Evolutionary conservation across 768 basidiomycete species (phyloP).

Genomic region (Mycena rosella): DNA sequence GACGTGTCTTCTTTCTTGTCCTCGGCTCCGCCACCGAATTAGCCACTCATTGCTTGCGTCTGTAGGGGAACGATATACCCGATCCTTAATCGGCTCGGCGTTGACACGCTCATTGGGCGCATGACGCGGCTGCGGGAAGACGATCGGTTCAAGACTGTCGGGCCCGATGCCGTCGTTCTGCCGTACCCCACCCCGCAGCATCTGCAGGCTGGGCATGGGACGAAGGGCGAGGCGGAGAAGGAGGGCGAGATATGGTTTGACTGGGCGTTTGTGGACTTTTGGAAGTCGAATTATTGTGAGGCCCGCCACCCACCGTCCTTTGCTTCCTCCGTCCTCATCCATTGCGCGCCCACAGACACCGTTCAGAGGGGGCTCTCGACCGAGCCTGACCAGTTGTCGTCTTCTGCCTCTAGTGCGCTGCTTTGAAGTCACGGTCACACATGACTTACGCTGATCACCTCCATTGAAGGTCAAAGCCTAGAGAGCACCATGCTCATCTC

Average conservation of each 20-base stretch:
- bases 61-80: constrained; percentile 86
- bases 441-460: neutral
- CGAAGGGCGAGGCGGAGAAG: constrained; percentile 58
- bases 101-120: constrained; percentile 89
- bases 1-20: neutral
- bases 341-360: constrained; percentile 66
- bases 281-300: constrained; percentile 98
- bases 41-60: constrained; percentile 15
- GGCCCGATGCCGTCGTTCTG: constrained; percentile 85
- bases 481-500: constrained; percentile 87
- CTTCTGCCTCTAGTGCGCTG: constrained; percentile 66
- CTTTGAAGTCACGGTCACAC: neutral
- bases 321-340: constrained; percentile 11
- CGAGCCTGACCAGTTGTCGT: constrained; percentile 74
- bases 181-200: constrained; percentile 57
- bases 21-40: constrained; percentile 14
- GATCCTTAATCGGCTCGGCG: constrained; percentile 90
- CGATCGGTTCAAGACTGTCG: constrained; percentile 90
- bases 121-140: constrained; percentile 93
- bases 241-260: constrained; percentile 97
- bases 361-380: constrained; percentile 79
- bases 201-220: constrained; percentile 41
- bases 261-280: constrained; percentile 98
- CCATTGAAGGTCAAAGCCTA: constrained; percentile 67
- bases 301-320: constrained; percentile 24